Conservation (phyloP, 2,329 filamentous ascomycete species). For the Huntiella abstrusa region DNA sequence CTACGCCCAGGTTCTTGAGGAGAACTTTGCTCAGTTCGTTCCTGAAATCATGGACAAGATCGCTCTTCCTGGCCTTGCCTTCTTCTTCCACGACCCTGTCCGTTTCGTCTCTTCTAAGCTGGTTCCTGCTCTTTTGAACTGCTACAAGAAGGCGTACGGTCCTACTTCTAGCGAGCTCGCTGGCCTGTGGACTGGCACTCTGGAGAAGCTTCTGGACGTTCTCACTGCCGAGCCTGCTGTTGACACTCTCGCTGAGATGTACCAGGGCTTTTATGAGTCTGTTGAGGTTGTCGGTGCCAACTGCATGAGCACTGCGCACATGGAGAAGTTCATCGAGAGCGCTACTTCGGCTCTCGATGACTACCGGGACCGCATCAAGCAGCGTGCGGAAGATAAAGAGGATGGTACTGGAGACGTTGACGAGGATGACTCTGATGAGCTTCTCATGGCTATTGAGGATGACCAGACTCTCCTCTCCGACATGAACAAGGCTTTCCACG, state of each 20-base stretch:
- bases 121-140: slow-evolving; percentile 79
- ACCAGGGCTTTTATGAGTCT: slow-evolving; percentile 98
- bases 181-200: slow-evolving; percentile 68
- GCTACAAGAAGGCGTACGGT: slow-evolving; percentile 84
- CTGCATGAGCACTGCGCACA: slow-evolving; percentile 58
- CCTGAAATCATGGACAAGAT: slow-evolving; percentile 92
- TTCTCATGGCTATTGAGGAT: slow-evolving; percentile 82
- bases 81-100: slow-evolving; percentile 98
- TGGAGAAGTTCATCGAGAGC: slow-evolving; percentile 73
- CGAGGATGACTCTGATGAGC: slow-evolving; percentile 76
- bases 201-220: slow-evolving; percentile 83
- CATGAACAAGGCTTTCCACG: slow-evolving; percentile 99
- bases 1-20: slow-evolving; percentile 91
- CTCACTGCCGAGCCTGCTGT: slow-evolving; percentile 86
- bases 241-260: slow-evolving; percentile 95
- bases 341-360: slow-evolving; percentile 76
- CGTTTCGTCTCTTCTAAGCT: slow-evolving; percentile 88
- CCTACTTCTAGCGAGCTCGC: slow-evolving; percentile 58
- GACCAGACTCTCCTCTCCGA: slow-evolving; percentile 92
- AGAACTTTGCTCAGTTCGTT: slow-evolving; percentile 78
- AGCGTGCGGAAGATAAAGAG: slow-evolving; percentile 66
- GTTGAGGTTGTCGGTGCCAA: slow-evolving; percentile 83
- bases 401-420: slow-evolving; percentile 61
- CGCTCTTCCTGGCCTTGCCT: slow-evolving; percentile 77
- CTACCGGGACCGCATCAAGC: slow-evolving; percentile 71